A percentile compares a stretch with the other conserved stretches of the same genome.
phyloP scores from a whole-genome alignment of 805 yeast genomes.

The Wickerhamiella sorbophila region DNA sequence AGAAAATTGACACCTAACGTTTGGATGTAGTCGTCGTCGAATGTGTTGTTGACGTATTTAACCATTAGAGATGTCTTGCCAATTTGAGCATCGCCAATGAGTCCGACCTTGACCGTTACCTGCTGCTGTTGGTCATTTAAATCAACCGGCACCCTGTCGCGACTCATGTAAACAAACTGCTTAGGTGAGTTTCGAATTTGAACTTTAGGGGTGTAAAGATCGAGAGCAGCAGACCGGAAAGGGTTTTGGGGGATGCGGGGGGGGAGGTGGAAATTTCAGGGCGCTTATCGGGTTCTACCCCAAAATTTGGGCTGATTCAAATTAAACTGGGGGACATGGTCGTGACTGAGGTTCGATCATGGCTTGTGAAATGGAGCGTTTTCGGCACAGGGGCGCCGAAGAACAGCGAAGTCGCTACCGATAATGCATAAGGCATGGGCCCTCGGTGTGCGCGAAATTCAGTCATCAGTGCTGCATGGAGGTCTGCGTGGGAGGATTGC shows the following conservation, averaged over 20 bases:
- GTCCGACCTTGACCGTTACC: conserved; percentile 59
- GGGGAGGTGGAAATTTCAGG: too few relatives aligned
- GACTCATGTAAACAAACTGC: not conserved
- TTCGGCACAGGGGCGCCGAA: too few relatives aligned
- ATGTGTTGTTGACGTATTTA: conserved; percentile 88
- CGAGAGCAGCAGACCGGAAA: too few relatives aligned
- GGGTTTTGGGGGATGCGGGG: too few relatives aligned
- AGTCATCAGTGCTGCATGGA: not conserved
- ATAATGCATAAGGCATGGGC: not conserved
- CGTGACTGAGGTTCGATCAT: too few relatives aligned
- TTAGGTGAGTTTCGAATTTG: too few relatives aligned
- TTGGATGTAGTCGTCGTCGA: conserved; percentile 83
- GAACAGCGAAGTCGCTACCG: not conserved
- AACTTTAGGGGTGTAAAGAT: too few relatives aligned
- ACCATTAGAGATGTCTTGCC: conserved; percentile 96
- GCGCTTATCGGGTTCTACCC: too few relatives aligned
- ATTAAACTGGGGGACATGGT: too few relatives aligned
- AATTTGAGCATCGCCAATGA: conserved; percentile 89
- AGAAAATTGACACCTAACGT: conserved; percentile 91
- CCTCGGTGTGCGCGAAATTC: not conserved
- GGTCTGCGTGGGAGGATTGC: not conserved
- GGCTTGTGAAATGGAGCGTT: too few relatives aligned
- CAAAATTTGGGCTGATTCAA: too few relatives aligned
- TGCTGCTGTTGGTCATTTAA: conserved; percentile 19
- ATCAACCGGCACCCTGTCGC: conserved; percentile 16